Conservation (phyloP, 805 yeast genomes). For the Metschnikowia amazonensis region DNA sequence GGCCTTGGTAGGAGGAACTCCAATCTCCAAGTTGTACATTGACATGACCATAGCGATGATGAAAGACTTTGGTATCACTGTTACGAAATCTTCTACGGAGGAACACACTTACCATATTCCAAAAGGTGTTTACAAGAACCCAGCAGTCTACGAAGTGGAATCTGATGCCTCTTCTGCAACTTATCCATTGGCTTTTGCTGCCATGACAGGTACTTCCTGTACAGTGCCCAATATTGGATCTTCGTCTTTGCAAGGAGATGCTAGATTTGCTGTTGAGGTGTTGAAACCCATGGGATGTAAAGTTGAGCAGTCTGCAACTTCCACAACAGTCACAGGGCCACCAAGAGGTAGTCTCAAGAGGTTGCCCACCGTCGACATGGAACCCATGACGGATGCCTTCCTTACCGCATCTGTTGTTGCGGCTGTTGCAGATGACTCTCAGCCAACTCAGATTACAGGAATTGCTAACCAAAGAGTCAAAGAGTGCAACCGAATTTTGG, state of each 20-base stretch:
- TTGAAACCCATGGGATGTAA: constrained; percentile 91
- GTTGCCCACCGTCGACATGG: constrained; percentile 84
- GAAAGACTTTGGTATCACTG: constrained; percentile 82
- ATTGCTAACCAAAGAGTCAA: constrained; percentile 98
- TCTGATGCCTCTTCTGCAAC: constrained; percentile 98
- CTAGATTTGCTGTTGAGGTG: constrained; percentile 91
- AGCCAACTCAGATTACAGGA: constrained; percentile 70
- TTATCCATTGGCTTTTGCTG: constrained; percentile 96
- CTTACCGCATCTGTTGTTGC: constrained; percentile 96
- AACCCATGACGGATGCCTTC: constrained; percentile 99
- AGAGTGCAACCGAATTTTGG: constrained; percentile 93
- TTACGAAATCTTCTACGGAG: constrained; percentile 64
- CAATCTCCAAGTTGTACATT: constrained; percentile 91
- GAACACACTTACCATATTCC: constrained; percentile 89
- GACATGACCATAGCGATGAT: constrained; percentile 97
- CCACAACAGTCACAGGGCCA: constrained; percentile 93
- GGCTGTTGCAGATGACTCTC: constrained; percentile 70
- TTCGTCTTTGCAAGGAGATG: constrained; percentile 92
- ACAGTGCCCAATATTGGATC: constrained; percentile 94
- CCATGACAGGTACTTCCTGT: constrained; percentile 88
- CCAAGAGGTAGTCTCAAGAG: constrained; percentile 64
- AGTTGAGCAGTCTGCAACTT: constrained; percentile 75
- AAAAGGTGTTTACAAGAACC: constrained; percentile 73
- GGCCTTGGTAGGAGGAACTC: constrained; percentile 90
- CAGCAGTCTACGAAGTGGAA: constrained; percentile 82